A percentile compares a stretch with the other conserved stretches of the same genome.
Conservation (phyloP, 495 filamentous ascomycete species). For the Hapsidospora chrysogenum region DNA sequence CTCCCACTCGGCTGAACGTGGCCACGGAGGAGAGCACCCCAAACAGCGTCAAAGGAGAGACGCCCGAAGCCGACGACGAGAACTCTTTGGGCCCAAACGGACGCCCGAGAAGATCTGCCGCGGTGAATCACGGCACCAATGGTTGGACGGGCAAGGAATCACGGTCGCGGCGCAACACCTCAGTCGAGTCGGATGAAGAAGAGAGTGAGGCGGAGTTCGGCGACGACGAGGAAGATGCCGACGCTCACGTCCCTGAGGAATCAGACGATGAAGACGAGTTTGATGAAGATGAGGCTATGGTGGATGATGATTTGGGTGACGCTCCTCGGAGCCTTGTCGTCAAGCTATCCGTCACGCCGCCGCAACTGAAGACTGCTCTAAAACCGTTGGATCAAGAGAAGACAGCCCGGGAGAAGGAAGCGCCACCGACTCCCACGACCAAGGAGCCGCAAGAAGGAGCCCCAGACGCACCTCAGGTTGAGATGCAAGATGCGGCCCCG, state of each 20-base stretch:
- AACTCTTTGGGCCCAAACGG: constrained; percentile 13
- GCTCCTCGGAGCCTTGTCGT: constrained; percentile 40
- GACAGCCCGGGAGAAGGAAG: too few relatives aligned
- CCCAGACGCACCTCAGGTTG: too few relatives aligned
- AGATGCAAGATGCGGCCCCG: too few relatives aligned
- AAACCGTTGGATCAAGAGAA: constrained; percentile 5
- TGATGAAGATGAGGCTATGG: constrained; percentile 38
- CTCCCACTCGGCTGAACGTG: constrained; percentile 62
- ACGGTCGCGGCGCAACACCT: constrained; percentile 27
- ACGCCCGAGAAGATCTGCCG: constrained; percentile 21
- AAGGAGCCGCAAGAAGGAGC: too few relatives aligned
- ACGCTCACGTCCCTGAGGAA: constrained; percentile 29
- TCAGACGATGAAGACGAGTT: constrained; percentile 36
- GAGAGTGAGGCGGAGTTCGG: constrained; percentile 54
- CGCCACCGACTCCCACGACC: too few relatives aligned
- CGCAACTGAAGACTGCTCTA: not conserved
- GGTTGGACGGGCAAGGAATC: constrained; percentile 41
- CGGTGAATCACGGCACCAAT: constrained; percentile 23
- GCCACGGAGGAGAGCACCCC: constrained; percentile 26
- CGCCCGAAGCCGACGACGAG: constrained; percentile 9
- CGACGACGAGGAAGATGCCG: constrained; percentile 46
- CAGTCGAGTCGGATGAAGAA: constrained; percentile 51
- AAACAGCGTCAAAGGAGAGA: constrained; percentile 12
- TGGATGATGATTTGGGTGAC: constrained; percentile 34
- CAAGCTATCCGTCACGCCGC: constrained; percentile 31